Percentiles rank a stretch among this genome's conserved stretches.
Conservation (phyloP, 345 rosid genomes). For the Heritiera littoralis region DNA sequence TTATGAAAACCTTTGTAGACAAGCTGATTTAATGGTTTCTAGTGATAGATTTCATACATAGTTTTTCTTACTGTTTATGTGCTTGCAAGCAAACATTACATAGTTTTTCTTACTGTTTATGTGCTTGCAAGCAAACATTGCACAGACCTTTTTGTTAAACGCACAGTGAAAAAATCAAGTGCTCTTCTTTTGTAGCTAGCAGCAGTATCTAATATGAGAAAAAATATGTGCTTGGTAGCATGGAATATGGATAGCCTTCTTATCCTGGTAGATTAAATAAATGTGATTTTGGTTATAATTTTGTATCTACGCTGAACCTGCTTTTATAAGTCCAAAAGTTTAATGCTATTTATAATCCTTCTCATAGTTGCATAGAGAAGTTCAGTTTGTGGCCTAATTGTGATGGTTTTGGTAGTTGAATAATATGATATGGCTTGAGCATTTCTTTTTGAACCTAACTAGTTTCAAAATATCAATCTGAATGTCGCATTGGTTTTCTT, state of each 20-base stretch:
- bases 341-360: not conserved
- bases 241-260: not conserved
- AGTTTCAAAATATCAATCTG: not conserved
- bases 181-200: not conserved
- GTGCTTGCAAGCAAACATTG: slow-evolving; percentile 5
- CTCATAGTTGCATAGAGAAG: not conserved
- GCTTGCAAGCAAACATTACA: slow-evolving; percentile 6
- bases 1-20: not conserved
- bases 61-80: not conserved
- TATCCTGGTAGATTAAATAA: slow-evolving; percentile 1
- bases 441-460: not conserved
- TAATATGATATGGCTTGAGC: not conserved
- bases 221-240: not conserved
- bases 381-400: not conserved
- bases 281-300: not conserved
- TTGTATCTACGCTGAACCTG: slow-evolving; percentile 8
- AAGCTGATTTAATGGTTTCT: not conserved
- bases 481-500: not conserved
- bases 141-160: not conserved
- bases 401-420: not conserved
- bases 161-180: not conserved
- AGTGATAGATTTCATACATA: not conserved
- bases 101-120: not conserved
- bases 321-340: not conserved
- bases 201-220: not conserved